Evolutionary conservation across 768 basidiomycete species (phyloP).

Genomic region (Suillus weaverae): DNA sequence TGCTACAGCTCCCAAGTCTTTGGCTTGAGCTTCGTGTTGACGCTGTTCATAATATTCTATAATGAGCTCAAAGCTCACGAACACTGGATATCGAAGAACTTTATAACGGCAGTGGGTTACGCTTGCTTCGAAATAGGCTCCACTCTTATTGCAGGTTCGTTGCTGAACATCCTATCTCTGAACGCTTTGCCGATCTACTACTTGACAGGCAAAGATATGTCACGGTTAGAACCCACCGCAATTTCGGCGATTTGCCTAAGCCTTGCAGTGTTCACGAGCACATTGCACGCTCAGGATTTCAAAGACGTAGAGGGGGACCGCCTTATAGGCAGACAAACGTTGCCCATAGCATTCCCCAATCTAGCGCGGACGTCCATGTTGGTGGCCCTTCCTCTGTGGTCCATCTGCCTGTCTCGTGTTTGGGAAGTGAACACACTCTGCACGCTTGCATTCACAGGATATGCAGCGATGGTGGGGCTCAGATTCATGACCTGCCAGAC

Average conservation of each 20-base stretch:
- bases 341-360: constrained; percentile 41
- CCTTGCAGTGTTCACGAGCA: constrained; percentile 30
- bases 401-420: constrained; percentile 20
- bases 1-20: constrained; percentile 33
- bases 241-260: constrained; percentile 28
- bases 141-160: constrained; percentile 33
- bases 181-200: not conserved
- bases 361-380: constrained; percentile 17
- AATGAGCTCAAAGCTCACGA: constrained; percentile 35
- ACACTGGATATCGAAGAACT: constrained; percentile 32
- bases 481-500: constrained; percentile 21
- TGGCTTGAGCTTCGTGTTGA: constrained; percentile 30
- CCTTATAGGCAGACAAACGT: constrained; percentile 34
- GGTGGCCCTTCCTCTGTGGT: constrained; percentile 26
- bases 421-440: constrained; percentile 21
- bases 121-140: constrained; percentile 35
- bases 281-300: constrained; percentile 33
- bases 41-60: constrained; percentile 35
- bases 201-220: constrained; percentile 19
- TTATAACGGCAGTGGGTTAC: constrained; percentile 33
- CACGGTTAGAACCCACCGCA: constrained; percentile 11
- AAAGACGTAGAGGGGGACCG: constrained; percentile 42
- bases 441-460: constrained; percentile 17
- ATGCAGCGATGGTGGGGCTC: constrained; percentile 18
- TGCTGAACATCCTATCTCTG: not conserved